Base-by-base conservation (phyloP, 768 basidiomycete genomes). In the Boletus pseudopeckii region DNA sequence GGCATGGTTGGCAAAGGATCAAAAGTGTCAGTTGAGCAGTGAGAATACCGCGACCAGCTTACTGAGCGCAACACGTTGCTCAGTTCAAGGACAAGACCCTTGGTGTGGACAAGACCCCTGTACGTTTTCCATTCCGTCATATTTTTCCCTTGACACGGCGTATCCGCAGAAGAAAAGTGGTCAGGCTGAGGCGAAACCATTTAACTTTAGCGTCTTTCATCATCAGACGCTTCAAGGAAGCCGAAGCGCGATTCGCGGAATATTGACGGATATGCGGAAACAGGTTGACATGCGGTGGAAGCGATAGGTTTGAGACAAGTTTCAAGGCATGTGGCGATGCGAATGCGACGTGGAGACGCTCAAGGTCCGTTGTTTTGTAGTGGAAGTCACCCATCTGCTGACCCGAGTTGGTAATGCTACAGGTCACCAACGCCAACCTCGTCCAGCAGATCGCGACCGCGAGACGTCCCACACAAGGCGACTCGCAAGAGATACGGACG, bases 61-160 rank as follows among this genome's bases (percentile, higher is more conserved):
- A 93, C 92, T n/a, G 96, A 98, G 75, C 77, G 93, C 52, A 97
- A 94, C 68, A 94, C 92, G 26, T 76, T 98, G 28, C 74, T 98
- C 93, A 97, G 72, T 94, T 95, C 66, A 81, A 96, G 78, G 95
- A 97, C 62, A 90, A 88, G 75, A 92, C 97, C 59, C 76, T 95
- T 17, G 93, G 93, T 1, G 86, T 91, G 20, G 90, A 93, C 65
- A 91, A 87, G 77, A 88, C 86, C 0, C 84, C 88, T 36, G 89
- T 92, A 60, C 60, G 88, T 76, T 17, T 48, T 51, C 17, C 51
- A 42, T 49, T 26, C 22, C 45, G 11, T 14, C 15, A 5, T 14
- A 7, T 32, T 47, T 7, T 10, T 30, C n/a, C n/a, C 14, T 38
- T 55, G 30, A 55, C 39, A 26, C 18, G 5, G 15, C 14, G 2